These are phyloP conservation scores for Fusarium sp. DNA, from an alignment of 2,329 filamentous ascomycete species.

Conservation along the genomic window DNA sequence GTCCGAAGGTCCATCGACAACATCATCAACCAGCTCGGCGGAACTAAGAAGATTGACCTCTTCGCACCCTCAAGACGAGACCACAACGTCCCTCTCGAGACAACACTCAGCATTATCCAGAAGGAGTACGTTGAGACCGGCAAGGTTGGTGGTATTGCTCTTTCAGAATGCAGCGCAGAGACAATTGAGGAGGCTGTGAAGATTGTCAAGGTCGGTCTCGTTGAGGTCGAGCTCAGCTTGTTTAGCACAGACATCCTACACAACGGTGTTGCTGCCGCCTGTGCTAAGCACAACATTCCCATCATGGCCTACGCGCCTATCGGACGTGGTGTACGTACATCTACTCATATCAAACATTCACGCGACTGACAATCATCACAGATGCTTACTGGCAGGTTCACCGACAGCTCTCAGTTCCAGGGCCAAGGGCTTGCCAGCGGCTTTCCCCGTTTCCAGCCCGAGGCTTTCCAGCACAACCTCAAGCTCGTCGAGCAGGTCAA, in stretches of 20 bases:
- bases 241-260: constrained; percentile 61
- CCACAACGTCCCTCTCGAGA: constrained; percentile 58
- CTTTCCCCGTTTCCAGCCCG: constrained; percentile 71
- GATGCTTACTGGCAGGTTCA: constrained; percentile 50
- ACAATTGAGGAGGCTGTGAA: constrained; percentile 63
- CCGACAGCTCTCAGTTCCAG: constrained; percentile 42
- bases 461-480: constrained; percentile 73
- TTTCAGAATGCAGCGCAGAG: constrained; percentile 64
- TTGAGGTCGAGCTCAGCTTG: constrained; percentile 67
- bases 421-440: constrained; percentile 36
- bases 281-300: constrained; percentile 73
- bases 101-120: constrained; percentile 57
- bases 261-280: constrained; percentile 66
- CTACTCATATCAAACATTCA: not conserved
- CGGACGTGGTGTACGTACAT: constrained; percentile 62
- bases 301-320: constrained; percentile 80
- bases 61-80: constrained; percentile 72
- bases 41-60: constrained; percentile 70
- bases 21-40: constrained; percentile 62
- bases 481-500: constrained; percentile 70
- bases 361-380: constrained; percentile 33
- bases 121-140: constrained; percentile 65
- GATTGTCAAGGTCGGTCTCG: constrained; percentile 59
- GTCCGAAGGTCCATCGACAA: constrained; percentile 70
- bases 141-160: constrained; percentile 62